These are phyloP conservation scores for Candida palmyrensis DNA, from an alignment of 805 yeast species.

Conservation along the genomic window DNA sequence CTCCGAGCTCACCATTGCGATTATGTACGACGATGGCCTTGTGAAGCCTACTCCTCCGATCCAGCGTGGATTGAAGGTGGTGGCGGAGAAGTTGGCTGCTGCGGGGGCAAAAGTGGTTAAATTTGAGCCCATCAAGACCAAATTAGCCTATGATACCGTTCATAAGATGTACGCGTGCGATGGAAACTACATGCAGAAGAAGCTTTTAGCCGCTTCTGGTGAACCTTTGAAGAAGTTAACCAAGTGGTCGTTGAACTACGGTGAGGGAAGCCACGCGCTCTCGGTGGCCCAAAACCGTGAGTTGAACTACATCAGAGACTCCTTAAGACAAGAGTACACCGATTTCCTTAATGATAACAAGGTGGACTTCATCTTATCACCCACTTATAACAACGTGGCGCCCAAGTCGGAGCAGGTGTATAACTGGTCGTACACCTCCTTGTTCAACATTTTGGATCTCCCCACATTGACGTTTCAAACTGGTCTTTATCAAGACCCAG, in stretches of 20 bases:
- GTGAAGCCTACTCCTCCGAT: conserved; percentile 68
- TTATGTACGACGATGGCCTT: conserved; percentile 58
- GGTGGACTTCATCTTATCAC: conserved; percentile 63
- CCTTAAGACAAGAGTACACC: conserved; percentile 51
- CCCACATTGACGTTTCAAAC: conserved; percentile 66
- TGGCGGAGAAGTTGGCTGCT: conserved; percentile 47
- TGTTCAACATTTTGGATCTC: conserved; percentile 67
- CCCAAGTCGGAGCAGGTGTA: conserved; percentile 57
- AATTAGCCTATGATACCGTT: conserved; percentile 57
- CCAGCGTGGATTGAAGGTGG: conserved; percentile 48
- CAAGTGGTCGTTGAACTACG: conserved; percentile 54
- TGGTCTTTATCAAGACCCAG: conserved; percentile 54
- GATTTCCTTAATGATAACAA: conserved; percentile 48
- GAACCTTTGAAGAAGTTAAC: conserved; percentile 66
- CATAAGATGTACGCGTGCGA: conserved; percentile 56
- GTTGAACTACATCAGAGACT: conserved; percentile 52
- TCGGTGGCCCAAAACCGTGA: conserved; percentile 50
- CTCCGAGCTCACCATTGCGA: conserved; percentile 49
- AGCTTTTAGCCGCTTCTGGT: conserved; percentile 52
- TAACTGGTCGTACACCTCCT: conserved; percentile 78
- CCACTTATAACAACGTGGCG: conserved; percentile 68
- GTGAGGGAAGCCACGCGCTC: conserved; percentile 48
- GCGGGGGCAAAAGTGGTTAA: conserved; percentile 57
- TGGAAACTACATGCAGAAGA: conserved; percentile 57
- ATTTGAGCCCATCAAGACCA: conserved; percentile 53